These are phyloP conservation scores for Kodamaea derodonti DNA, from an alignment of 1,139 yeast species.

Conservation along the genomic window DNA sequence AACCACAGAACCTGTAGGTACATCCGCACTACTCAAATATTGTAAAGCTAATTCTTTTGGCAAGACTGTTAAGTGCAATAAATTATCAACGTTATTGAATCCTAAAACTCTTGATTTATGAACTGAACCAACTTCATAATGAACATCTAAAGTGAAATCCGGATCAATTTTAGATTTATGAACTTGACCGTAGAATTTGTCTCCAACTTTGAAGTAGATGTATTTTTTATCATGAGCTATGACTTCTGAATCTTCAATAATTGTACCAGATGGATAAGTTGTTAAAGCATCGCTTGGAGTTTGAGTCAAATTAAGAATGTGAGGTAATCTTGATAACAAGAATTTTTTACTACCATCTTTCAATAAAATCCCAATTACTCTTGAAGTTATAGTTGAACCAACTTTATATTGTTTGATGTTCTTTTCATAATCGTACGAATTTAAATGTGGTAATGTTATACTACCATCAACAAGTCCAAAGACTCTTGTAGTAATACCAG, in stretches of 20 bases:
- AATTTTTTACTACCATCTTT: slow-evolving; percentile 58
- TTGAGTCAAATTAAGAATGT: slow-evolving; percentile 35
- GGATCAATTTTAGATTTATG: slow-evolving; percentile 67
- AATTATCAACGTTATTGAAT: slow-evolving; percentile 61
- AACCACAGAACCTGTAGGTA: slow-evolving; percentile 70
- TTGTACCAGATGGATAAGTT: slow-evolving; percentile 76
- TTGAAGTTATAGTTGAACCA: slow-evolving; percentile 65
- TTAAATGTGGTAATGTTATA: slow-evolving; percentile 63
- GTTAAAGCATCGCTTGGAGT: slow-evolving; percentile 32
- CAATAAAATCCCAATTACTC: slow-evolving; percentile 61
- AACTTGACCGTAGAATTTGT: slow-evolving; percentile 60
- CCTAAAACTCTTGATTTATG: slow-evolving; percentile 79
- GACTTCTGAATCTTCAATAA: slow-evolving; percentile 57
- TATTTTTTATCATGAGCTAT: slow-evolving; percentile 55
- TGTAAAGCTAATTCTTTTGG: slow-evolving; percentile 58
- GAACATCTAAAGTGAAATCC: slow-evolving; percentile 46
- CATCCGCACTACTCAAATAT: slow-evolving; percentile 64
- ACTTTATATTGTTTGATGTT: slow-evolving; percentile 59
- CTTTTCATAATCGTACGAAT: slow-evolving; percentile 43
- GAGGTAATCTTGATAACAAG: slow-evolving; percentile 61
- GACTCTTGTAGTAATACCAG: slow-evolving; percentile 64
- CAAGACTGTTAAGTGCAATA: slow-evolving; percentile 66
- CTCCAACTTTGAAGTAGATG: slow-evolving; percentile 56
- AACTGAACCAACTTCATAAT: slow-evolving; percentile 57
- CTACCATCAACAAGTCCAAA: slow-evolving; percentile 77